These are phyloP conservation scores for Conringia planisiliqua DNA, from an alignment of 345 rosid species.

Conservation along the genomic window DNA sequence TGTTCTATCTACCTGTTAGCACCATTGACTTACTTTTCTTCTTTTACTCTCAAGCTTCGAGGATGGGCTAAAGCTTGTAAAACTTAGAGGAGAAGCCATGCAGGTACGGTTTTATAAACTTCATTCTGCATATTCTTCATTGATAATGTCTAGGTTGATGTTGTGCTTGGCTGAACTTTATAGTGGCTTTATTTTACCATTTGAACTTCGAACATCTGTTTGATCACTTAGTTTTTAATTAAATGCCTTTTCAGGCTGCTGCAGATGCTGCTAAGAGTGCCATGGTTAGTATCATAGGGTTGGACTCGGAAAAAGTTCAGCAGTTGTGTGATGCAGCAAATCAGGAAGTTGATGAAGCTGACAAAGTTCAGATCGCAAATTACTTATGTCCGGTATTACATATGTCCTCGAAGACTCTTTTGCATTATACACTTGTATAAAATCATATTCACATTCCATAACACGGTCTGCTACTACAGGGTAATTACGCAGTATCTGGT, in stretches of 20 bases:
- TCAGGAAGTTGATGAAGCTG: constrained; percentile 71
- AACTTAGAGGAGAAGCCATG: constrained; percentile 97
- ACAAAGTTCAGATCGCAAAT: constrained; percentile 94
- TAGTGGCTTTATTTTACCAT: constrained; percentile 3
- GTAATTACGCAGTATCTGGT: constrained; percentile 96
- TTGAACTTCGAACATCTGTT: background rate
- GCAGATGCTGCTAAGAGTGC: constrained; percentile 95
- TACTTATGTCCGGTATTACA: constrained; percentile 68
- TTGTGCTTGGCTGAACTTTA: background rate
- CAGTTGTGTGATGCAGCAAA: constrained; percentile 92
- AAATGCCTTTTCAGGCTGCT: constrained; percentile 59
- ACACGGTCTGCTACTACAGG: constrained; percentile 40
- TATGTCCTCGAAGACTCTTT: constrained; percentile 13
- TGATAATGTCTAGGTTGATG: background rate
- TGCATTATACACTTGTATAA: background rate
- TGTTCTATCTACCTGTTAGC: background rate
- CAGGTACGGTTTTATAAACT: constrained; percentile 48
- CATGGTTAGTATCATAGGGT: constrained; percentile 93
- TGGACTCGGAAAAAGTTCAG: constrained; percentile 82
- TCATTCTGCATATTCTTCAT: background rate
- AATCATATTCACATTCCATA: background rate
- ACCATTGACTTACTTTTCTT: background rate
- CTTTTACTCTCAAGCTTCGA: constrained; percentile 62
- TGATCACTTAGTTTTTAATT: constrained; percentile 2
- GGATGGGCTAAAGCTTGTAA: constrained; percentile 94